These are phyloP conservation scores for Eutrema heterophyllum DNA, from an alignment of 345 rosid species.

Conservation along the genomic window DNA sequence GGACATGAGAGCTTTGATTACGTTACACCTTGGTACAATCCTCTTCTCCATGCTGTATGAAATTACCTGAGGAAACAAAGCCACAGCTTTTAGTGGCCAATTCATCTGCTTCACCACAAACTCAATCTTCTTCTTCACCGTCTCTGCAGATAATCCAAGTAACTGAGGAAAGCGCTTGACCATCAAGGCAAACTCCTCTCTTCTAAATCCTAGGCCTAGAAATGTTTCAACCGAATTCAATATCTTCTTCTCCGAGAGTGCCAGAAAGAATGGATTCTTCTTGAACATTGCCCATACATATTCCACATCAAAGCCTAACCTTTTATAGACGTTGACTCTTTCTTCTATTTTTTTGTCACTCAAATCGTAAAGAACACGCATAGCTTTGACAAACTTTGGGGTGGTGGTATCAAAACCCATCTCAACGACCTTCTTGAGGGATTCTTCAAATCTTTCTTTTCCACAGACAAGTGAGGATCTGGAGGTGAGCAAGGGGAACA, in stretches of 20 bases:
- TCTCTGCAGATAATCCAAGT: not conserved
- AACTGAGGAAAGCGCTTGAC: not conserved
- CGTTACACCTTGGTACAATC: constrained; percentile 26
- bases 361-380: not conserved
- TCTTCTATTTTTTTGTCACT: not conserved
- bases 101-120: constrained; percentile 34
- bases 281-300: constrained; percentile 15
- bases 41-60: constrained; percentile 22
- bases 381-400: constrained; percentile 12
- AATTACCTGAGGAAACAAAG: not conserved
- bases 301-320: constrained; percentile 34
- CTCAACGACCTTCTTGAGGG: not conserved
- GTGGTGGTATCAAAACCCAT: constrained; percentile 13
- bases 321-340: not conserved
- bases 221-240: not conserved
- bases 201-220: constrained; percentile 3
- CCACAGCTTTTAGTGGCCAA: not conserved
- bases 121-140: not conserved
- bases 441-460: not conserved
- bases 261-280: not conserved
- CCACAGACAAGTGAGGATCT: not conserved
- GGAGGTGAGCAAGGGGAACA: not conserved
- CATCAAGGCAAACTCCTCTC: constrained; percentile 12
- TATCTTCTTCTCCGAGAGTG: constrained; percentile 6
- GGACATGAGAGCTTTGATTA: not conserved